phyloP scores from a whole-genome alignment of 495 filamentous ascomycete species.

The Venustampulla echinocandica region DNA sequence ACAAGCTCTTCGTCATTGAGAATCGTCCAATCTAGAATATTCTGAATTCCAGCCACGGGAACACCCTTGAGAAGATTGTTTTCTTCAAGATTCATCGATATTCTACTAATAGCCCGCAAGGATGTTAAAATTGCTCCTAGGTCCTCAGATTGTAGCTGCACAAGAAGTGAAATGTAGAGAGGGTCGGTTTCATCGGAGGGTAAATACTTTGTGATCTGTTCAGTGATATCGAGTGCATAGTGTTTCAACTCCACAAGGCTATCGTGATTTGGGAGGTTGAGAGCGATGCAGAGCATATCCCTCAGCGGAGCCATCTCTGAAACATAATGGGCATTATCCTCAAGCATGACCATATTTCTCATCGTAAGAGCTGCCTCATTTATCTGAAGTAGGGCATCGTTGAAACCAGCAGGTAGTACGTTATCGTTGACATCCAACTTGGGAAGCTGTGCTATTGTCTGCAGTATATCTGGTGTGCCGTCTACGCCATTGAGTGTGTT shows the following conservation, averaged over 20 bases:
- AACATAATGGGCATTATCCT: slow-evolving; percentile 79
- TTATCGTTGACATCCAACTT: slow-evolving; percentile 55
- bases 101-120: slow-evolving; percentile 78
- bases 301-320: slow-evolving; percentile 61
- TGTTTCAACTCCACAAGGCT: slow-evolving; percentile 79
- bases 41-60: slow-evolving; percentile 52
- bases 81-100: slow-evolving; percentile 73
- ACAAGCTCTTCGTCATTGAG: slow-evolving; percentile 88
- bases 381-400: slow-evolving; percentile 60
- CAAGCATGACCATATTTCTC: slow-evolving; percentile 85
- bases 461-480: slow-evolving; percentile 66
- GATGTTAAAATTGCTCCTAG: slow-evolving; percentile 78
- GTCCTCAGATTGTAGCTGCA: slow-evolving; percentile 63
- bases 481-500: slow-evolving; percentile 64
- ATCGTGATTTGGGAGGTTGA: slow-evolving; percentile 69
- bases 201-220: slow-evolving; percentile 79
- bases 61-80: slow-evolving; percentile 68
- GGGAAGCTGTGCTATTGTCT: slow-evolving; percentile 50
- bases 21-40: slow-evolving; percentile 69
- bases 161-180: slow-evolving; percentile 66
- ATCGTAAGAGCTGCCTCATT: slow-evolving; percentile 83
- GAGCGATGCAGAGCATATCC: slow-evolving; percentile 71
- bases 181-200: slow-evolving; percentile 60
- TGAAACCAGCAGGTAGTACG: slow-evolving; percentile 64
- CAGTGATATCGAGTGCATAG: slow-evolving; percentile 85